Evolutionary conservation across 352 stramenopile species (phyloP), one percentile per base, ranked within the genome.

Genomic region (Phytopythium aichiense): DNA sequence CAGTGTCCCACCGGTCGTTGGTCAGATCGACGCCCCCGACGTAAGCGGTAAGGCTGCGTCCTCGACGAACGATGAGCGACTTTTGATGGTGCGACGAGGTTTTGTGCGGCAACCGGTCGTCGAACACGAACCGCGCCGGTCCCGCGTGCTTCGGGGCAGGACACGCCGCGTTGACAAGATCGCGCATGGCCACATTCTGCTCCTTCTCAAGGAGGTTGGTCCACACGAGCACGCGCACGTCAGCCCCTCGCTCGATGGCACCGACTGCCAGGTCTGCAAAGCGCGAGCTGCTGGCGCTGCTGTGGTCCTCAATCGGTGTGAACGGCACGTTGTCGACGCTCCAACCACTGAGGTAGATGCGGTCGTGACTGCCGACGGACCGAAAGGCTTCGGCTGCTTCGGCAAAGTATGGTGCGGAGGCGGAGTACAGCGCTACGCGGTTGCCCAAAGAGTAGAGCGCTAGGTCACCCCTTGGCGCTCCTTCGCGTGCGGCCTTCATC

Each of bases 51-150:
- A 83, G 72, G 23, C 72, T 50, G 22, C 65, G 48, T 37, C 73
- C 65, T 28, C 72, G 79, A 25, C 75, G 73, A 9, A 91, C 57
- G 15, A 87, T 69, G 18, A 91, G 62, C 18, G 78, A 84, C 56
- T 91, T 90, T 61, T 91, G 81, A 54, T 91, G 81, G 31, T 89
- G 78, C 38, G 82, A 84, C 25, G 76, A 84, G 38, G 78, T 87
- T 11, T 65, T 35, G 43, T 83, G 67, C 12, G 82, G 79, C 58
- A 89, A 56, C 30, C 82, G 82, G 43, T 91, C 74, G 64, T 91
- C 82, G 12, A 86, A 88, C 20, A 89, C 61, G 57, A 79, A 87
- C 28, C 73, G 71, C 15, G 68, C 69, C 4, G 63, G 56, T 15
- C 74, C 77, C 7, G 68, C 42, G 48, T 79, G 38, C 42, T 71